phyloP scores from a whole-genome alignment of 176 grass and related monocot species.

The Typha latifolia region DNA sequence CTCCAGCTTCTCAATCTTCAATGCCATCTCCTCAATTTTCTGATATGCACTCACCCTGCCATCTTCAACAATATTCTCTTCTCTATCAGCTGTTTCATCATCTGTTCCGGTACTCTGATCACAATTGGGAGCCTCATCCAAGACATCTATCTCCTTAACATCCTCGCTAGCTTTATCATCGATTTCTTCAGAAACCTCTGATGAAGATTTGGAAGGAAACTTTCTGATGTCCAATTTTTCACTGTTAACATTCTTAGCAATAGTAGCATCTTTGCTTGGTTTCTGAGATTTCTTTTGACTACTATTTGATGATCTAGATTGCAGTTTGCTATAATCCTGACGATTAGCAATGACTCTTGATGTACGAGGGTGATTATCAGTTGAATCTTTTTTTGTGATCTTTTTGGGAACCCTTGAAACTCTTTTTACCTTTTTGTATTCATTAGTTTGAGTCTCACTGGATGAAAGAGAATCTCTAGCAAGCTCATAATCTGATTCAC shows the following conservation, averaged over 20 bases:
- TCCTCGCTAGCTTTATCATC: slow-evolving; percentile 57
- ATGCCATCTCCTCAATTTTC: slow-evolving; percentile 36
- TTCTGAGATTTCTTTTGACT: slow-evolving; percentile 55
- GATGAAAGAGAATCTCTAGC: slow-evolving; percentile 68
- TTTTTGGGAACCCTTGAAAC: slow-evolving; percentile 63
- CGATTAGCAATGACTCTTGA: slow-evolving; percentile 41
- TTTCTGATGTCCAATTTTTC: slow-evolving; percentile 39
- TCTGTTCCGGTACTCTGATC: slow-evolving; percentile 92
- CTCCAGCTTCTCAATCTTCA: slow-evolving; percentile 51
- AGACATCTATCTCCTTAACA: slow-evolving; percentile 86
- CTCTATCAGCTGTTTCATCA: slow-evolving; percentile 74
- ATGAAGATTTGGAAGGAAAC: slow-evolving; percentile 42
- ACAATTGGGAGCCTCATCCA: slow-evolving; percentile 84
- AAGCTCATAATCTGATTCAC: slow-evolving; percentile 52
- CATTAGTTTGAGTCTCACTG: slow-evolving; percentile 44
- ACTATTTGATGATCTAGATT: slow-evolving; percentile 54
- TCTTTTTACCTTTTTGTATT: slow-evolving; percentile 55
- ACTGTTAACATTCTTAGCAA: slow-evolving; percentile 34
- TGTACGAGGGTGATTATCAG: slow-evolving; percentile 31
- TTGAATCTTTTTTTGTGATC: slow-evolving; percentile 59
- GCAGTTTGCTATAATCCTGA: slow-evolving; percentile 48
- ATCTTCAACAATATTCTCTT: slow-evolving; percentile 52
- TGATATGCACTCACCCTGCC: slow-evolving; percentile 19
- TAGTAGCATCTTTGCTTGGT: slow-evolving; percentile 31
- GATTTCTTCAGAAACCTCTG: slow-evolving; percentile 66